Base-by-base conservation (phyloP, 2,329 filamentous ascomycete species). In the Trichoderma koningiopsis region DNA sequence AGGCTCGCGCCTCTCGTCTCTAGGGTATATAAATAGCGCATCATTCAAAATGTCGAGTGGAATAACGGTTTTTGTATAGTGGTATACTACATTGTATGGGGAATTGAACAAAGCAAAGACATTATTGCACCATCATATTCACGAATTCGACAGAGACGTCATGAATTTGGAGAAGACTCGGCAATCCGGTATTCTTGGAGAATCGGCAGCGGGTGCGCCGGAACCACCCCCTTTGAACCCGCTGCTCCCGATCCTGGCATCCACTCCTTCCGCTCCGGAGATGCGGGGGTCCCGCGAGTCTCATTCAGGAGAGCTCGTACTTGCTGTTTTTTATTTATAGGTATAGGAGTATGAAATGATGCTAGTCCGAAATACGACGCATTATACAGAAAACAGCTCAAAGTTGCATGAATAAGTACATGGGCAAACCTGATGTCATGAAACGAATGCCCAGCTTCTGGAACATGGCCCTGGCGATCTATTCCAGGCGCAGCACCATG, bases 211-310 rank as follows among this genome's bases (percentile, higher is more conserved):
- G 63, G 63, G 29, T 52, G 27, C 16, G 61, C 63, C 63, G 63
- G 55, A 67, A 43, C 37, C 53, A 29, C 55, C 55, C 24, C 43
- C 10, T 59, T 52, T 31, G 22, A 58, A 52, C 35, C 63, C 53
- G 24, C 53, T 22, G 49, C 63, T 59, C 37, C 63, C 63, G 53
- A 47, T 58, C 53, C 53, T 47, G 27, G 13, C 63, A 66, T 58
- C 35, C 47, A 64, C 49, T 55, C n/a, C 55, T 67, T 67, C 63
- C 63, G 63, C 55, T 35, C 63, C 55, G 63, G 55, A 8, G 31
- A 22, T 52, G 55, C 63, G 55, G 63, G 55, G 22, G 16, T 49
- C 29, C 63, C 53, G 63, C 29, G 22, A 37, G 40, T 5, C 37
- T 31, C 33, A 16, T 40, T 47, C n/a, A 29, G 63, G 40, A 13